Base-by-base conservation (phyloP, 2,329 filamentous ascomycete species). In the Rhexocercosporidium sp. region DNA sequence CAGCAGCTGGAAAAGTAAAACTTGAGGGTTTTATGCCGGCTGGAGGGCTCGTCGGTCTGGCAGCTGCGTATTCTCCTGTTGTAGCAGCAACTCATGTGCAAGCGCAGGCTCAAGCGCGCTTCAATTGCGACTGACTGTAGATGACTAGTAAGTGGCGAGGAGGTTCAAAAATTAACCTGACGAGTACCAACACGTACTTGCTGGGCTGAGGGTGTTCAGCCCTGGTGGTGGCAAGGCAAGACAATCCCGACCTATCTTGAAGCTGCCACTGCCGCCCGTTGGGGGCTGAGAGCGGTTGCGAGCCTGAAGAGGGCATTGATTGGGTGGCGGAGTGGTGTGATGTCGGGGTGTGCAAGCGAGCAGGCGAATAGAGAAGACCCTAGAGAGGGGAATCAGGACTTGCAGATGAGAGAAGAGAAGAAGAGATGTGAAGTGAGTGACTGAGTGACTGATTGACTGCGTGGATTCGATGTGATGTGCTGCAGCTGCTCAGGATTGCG, bases 281-380 rank as follows among this genome's bases (percentile, higher is more conserved):
- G 41, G 46, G 46, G 64, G 67, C 60, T 51, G 37, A 53, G 62
- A 61, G 64, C 61, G 67, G 57, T 65, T 69, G 61, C 27, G 59
- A 59, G 37, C 53, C 49, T 53, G 62, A 46, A 31, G 62, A 14
- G 27, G 34, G 39, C 31, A 14, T 16, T 54, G 37, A 64, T 67
- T 59, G 64, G 64, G 29, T 54, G 47, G 34, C 27, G 57, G 39
- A 27, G 59, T 25, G 57, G 54, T 59, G 41, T 34, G 18, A 39
- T 18, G 22, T 31, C 2, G 29, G 14, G 25, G 25, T 18, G 8
- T 29, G 11, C 7, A 51, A 51, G 47, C 47, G 47, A 51, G n/a
- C n/a, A 51, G 25, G 22, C 20, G 31, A 46, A 22, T 3, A 20
- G 27, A 29, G 62, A 16, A 51, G 56, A 25, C 64, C 64, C 64